These are phyloP conservation scores for Pontederia paniculata DNA, from an alignment of 176 grass and related monocot genomes.

Conservation along the genomic window DNA sequence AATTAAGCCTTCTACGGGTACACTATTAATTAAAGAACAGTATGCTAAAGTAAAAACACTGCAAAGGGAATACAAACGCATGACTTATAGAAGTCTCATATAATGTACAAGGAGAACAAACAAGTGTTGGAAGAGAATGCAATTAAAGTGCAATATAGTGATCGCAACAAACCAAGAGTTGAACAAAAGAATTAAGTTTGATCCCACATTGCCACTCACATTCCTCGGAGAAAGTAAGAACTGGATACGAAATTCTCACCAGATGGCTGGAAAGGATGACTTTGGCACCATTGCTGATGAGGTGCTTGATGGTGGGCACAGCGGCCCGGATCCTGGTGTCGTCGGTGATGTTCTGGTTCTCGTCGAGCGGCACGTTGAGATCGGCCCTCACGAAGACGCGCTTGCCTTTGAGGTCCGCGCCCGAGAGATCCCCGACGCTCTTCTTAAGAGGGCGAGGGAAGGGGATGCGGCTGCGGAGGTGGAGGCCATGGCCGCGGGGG, in stretches of 20 bases:
- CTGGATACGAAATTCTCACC: constrained; percentile 22
- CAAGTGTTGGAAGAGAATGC: not conserved
- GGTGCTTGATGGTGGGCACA: constrained; percentile 57
- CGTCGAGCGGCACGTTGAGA: constrained; percentile 69
- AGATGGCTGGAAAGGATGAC: constrained; percentile 69
- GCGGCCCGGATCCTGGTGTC: constrained; percentile 63
- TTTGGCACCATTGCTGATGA: constrained; percentile 44
- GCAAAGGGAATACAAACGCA: too few species aligned
- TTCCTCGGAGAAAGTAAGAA: too few species aligned
- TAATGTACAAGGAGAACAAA: too few species aligned
- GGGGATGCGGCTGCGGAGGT: constrained; percentile 16
- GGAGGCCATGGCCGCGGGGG: constrained; percentile 6
- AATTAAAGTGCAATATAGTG: not conserved
- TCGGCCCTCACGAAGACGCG: constrained; percentile 54
- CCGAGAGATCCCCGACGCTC: constrained; percentile 55
- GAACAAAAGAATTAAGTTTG: not conserved
- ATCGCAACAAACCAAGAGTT: not conserved
- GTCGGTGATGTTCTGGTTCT: constrained; percentile 54
- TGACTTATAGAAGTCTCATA: too few species aligned
- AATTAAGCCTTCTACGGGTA: too few species aligned
- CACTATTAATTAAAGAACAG: too few species aligned
- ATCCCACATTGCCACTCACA: not conserved
- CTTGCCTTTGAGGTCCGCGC: constrained; percentile 53
- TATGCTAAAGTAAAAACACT: too few species aligned
- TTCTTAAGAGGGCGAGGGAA: constrained; percentile 33